A percentile compares a stretch with the other conserved stretches of the same genome.
Evolutionary conservation across 805 yeast species (phyloP).

Genomic region (Yarrowia sp.): DNA sequence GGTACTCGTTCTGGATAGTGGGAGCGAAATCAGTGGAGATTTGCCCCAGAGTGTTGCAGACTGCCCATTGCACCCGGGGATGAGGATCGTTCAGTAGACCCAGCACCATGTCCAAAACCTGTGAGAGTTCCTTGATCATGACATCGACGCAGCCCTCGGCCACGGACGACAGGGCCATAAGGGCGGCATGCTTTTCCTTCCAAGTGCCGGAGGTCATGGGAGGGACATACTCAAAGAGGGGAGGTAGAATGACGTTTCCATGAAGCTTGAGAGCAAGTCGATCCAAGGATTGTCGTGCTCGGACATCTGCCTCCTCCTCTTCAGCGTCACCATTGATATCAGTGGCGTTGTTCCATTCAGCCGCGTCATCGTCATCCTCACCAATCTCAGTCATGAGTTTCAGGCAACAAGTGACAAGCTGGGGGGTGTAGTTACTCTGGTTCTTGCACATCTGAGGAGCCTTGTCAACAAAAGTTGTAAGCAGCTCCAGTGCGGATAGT

Average conservation of each 20-base stretch:
- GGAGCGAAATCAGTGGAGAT: constrained; percentile 96
- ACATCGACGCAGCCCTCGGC: constrained; percentile 97
- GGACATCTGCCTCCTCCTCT: constrained; percentile 85
- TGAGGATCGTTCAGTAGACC: constrained; percentile 88
- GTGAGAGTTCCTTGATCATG: constrained; percentile 79
- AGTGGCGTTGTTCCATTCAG: constrained; percentile 85
- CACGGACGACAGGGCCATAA: constrained; percentile 95
- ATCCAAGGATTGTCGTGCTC: constrained; percentile 94
- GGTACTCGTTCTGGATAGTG: constrained; percentile 79
- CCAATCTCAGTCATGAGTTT: constrained; percentile 93
- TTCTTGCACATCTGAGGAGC: constrained; percentile 94
- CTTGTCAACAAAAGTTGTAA: constrained; percentile 89
- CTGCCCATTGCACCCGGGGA: constrained; percentile 95
- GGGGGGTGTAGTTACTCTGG: constrained; percentile 71
- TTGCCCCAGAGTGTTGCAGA: constrained; percentile 97
- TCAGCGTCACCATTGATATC: constrained; percentile 78
- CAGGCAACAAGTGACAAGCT: constrained; percentile 75
- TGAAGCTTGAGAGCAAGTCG: constrained; percentile 84
- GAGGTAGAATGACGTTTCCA: constrained; percentile 83
- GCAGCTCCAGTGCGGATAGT: constrained; percentile 83
- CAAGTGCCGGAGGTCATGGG: constrained; percentile 82
- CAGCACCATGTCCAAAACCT: constrained; percentile 79
- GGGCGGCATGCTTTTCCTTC: constrained; percentile 96
- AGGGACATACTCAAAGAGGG: constrained; percentile 85
- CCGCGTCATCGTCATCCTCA: constrained; percentile 79